phyloP scores from a whole-genome alignment of 352 stramenopile species.

The Phytophthora idaei region DNA sequence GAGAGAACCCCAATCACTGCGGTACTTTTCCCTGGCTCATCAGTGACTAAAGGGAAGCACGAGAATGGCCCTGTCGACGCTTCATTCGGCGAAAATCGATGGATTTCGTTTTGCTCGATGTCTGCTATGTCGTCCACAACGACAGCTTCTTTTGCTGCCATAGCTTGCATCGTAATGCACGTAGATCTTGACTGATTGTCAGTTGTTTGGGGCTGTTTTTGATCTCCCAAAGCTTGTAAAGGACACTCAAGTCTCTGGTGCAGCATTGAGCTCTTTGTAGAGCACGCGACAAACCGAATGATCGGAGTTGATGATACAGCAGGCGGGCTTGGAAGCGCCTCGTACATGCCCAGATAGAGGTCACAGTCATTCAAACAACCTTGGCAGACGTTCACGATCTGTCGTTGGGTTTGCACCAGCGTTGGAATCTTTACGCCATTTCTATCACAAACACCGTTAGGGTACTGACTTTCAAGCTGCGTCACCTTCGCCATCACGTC shows the following conservation, averaged over 20 bases:
- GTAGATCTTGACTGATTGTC: constrained; percentile 15
- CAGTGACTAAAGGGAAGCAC: constrained; percentile 55
- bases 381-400: constrained; percentile 59
- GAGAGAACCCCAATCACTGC: constrained; percentile 55
- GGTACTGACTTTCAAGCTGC: constrained; percentile 25
- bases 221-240: background rate
- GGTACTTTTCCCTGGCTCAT: background rate
- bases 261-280: constrained; percentile 57
- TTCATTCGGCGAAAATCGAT: constrained; percentile 27
- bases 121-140: constrained; percentile 48
- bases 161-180: constrained; percentile 43
- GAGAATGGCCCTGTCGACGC: constrained; percentile 49
- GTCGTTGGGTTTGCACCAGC: constrained; percentile 64
- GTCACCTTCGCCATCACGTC: constrained; percentile 32
- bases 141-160: constrained; percentile 34
- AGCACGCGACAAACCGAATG: constrained; percentile 57
- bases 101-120: constrained; percentile 18
- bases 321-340: constrained; percentile 51
- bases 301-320: constrained; percentile 32
- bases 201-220: background rate
- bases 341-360: constrained; percentile 71
- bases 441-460: constrained; percentile 1
- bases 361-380: constrained; percentile 71
- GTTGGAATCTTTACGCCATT: constrained; percentile 46
- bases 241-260: constrained; percentile 34